phyloP scores from a whole-genome alignment of 805 yeast genomes.

The Candida ponderosae region DNA sequence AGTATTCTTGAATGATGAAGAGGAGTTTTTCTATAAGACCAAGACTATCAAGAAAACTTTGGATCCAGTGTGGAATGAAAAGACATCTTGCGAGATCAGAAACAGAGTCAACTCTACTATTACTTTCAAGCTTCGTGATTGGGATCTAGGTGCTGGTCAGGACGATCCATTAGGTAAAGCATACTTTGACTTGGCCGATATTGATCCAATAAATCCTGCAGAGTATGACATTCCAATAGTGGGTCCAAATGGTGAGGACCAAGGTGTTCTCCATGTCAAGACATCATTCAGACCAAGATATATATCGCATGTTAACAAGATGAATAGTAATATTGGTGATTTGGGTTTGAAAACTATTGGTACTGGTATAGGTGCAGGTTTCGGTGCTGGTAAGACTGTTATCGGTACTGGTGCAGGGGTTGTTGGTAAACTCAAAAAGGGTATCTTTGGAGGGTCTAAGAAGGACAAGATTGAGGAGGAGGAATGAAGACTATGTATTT shows the following conservation, averaged over 20 bases:
- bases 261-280: constrained; percentile 56
- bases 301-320: constrained; percentile 36
- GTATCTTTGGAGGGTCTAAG: constrained; percentile 28
- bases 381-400: constrained; percentile 34
- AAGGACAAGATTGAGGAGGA: not conserved
- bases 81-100: constrained; percentile 42
- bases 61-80: constrained; percentile 86
- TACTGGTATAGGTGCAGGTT: constrained; percentile 38
- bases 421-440: constrained; percentile 31
- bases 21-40: constrained; percentile 58
- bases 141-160: constrained; percentile 88
- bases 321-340: constrained; percentile 33
- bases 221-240: constrained; percentile 44
- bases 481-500: no score
- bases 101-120: constrained; percentile 58
- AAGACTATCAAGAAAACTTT: constrained; percentile 80
- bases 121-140: constrained; percentile 60
- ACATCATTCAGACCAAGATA: constrained; percentile 67
- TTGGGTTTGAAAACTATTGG: constrained; percentile 45
- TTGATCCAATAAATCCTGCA: constrained; percentile 50
- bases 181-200: constrained; percentile 43
- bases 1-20: constrained; percentile 57
- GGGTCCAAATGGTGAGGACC: constrained; percentile 32
- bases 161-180: constrained; percentile 79
- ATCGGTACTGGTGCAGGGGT: constrained; percentile 38